Evolutionary conservation across 768 basidiomycete genomes (phyloP).

Genomic region (Cystofilobasidium ferigula): DNA sequence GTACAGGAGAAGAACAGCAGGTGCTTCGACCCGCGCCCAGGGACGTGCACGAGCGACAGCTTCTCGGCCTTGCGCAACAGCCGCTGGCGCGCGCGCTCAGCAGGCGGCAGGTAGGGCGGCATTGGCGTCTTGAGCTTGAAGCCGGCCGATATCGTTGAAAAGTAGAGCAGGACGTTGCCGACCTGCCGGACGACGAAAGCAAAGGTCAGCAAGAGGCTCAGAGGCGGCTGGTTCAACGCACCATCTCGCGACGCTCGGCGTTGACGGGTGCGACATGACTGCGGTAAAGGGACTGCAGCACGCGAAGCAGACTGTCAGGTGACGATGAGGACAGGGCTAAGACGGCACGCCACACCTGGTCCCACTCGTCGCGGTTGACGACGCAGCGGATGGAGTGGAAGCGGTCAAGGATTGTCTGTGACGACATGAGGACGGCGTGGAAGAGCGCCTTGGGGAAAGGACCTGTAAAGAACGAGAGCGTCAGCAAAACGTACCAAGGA

Average conservation of each 20-base stretch:
- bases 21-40: conserved; percentile 64
- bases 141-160: conserved; percentile 65
- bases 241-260: conserved; percentile 73
- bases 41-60: conserved; percentile 74
- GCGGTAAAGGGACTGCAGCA: conserved; percentile 43
- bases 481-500: not conserved
- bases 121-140: conserved; percentile 79
- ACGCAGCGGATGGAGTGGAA: conserved; percentile 96
- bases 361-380: conserved; percentile 84
- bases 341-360: conserved; percentile 9
- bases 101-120: conserved; percentile 93
- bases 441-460: conserved; percentile 47
- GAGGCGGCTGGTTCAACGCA: conserved; percentile 16
- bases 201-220: not conserved
- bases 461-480: not conserved
- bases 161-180: conserved; percentile 84
- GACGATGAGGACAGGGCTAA: not conserved
- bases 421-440: conserved; percentile 42
- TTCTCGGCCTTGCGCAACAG: conserved; percentile 72
- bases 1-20: conserved; percentile 59
- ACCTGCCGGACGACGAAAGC: conserved; percentile 41
- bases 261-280: conserved; percentile 82
- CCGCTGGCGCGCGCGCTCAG: conserved; percentile 66
- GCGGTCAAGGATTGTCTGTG: conserved; percentile 41
- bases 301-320: too few relatives aligned